Evolutionary conservation across 1,284 basidiomycete genomes (phyloP), one percentile per base, ranked within the genome.

Genomic region (Cutaneotrichosporon sp.): DNA sequence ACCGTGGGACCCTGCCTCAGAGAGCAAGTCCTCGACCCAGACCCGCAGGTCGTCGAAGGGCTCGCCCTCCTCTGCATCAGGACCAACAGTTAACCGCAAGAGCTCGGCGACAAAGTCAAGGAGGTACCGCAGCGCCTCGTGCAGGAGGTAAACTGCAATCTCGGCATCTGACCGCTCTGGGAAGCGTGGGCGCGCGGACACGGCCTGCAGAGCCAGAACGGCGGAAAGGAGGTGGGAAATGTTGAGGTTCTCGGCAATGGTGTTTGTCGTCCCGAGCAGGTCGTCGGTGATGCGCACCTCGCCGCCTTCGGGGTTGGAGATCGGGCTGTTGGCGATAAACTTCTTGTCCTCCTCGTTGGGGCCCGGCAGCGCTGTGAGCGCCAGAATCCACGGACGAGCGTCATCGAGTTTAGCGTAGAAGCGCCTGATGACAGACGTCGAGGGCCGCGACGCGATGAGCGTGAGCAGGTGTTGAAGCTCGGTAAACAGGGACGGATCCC

Each of bases 331-430:
- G 36, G 68, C 64, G 14, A 70, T 61, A 30, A 58, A 46, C 46
- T 61, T 56, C 56, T 66, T 68, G 58, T 72, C 70, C 49, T 60
- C 61, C 3, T 66, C 63, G 45, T 59, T 69, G 1, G 62, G 65
- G 3, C 46, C 51, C 8, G 72, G 68, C 17, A 74, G 49, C 14
- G 58, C 57, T 0, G 68, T 66, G 30, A 74, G 59, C 0, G 60
- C 46, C 15, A 68, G 51, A 13, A 74, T 59, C 72, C 72, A 74
- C 34, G 72, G 72, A 30, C 63, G 55, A 0, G 70, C 69, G 22
- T 63, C 57, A 17, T 71, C 65, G 30, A 74, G 63, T 48, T 61
- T 57, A 13, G 47, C 46, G 39, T 58, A 59, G 9, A 73, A 59
- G 36, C 59, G 60, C 21, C 68, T 58, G 8, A 73, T 42, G 2